Conservation (phyloP, 768 basidiomycete genomes). For the Hypholoma sublateritium region DNA sequence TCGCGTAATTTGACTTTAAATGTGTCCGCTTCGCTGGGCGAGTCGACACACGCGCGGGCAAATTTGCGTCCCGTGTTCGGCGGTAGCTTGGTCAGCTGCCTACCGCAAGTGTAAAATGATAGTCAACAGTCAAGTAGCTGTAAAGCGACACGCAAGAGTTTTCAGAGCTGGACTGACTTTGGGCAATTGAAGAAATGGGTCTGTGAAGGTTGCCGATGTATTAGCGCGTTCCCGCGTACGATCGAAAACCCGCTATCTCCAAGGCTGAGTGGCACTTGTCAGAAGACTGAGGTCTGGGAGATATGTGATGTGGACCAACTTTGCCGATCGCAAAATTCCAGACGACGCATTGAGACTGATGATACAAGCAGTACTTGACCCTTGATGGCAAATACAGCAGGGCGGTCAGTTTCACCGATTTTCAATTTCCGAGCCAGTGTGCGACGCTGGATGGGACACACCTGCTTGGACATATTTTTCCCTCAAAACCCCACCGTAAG, state of each 20-base stretch:
- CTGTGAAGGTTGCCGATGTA: constrained; percentile 51
- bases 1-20: constrained; percentile 45
- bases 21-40: constrained; percentile 45
- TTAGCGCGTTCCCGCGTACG: constrained; percentile 63
- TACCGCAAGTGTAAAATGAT: constrained; percentile 12
- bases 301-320: constrained; percentile 44
- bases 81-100: constrained; percentile 56
- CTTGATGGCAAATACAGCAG: constrained; percentile 33
- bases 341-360: constrained; percentile 73
- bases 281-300: background rate
- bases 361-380: constrained; percentile 83
- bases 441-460: constrained; percentile 28
- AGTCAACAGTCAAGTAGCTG: constrained; percentile 4
- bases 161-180: constrained; percentile 32
- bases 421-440: background rate
- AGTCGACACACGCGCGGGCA: constrained; percentile 52
- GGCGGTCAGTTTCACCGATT: background rate
- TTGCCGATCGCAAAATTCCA: constrained; percentile 73
- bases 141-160: background rate
- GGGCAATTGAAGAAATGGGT: constrained; percentile 61
- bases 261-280: constrained; percentile 40
- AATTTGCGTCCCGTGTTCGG: constrained; percentile 40
- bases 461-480: constrained; percentile 70
- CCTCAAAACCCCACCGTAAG: constrained; percentile 68
- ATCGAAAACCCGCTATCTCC: constrained; percentile 81